phyloP scores from a whole-genome alignment of 1,284 basidiomycete species.

The Papiliotrema fonsecae region DNA sequence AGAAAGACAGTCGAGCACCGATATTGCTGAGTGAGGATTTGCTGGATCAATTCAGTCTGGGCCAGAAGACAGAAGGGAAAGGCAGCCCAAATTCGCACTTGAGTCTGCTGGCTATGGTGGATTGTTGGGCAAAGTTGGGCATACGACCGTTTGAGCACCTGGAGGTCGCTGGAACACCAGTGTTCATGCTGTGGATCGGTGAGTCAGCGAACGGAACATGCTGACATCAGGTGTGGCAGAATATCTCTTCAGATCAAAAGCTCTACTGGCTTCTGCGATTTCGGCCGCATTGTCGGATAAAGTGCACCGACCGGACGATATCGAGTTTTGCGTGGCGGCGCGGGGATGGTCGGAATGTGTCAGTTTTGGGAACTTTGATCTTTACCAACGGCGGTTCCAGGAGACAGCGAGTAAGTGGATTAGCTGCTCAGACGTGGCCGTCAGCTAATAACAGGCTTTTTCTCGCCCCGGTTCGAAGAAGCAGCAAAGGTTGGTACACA shows the following conservation, averaged over 20 bases:
- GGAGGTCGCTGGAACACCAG: constrained; percentile 87
- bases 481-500: constrained; percentile 73
- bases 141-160: constrained; percentile 92
- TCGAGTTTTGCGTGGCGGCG: constrained; percentile 91
- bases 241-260: constrained; percentile 73
- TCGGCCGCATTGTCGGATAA: constrained; percentile 71
- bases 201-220: constrained; percentile 7
- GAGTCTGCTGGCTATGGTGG: constrained; percentile 95
- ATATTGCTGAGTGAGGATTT: constrained; percentile 84
- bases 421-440: neutral
- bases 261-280: constrained; percentile 65
- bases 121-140: constrained; percentile 85
- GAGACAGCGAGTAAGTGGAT: constrained; percentile 58
- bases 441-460: constrained; percentile 56
- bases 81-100: constrained; percentile 74
- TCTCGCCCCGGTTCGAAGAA: constrained; percentile 82
- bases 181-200: constrained; percentile 93
- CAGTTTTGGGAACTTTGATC: constrained; percentile 83
- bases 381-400: constrained; percentile 77
- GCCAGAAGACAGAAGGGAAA: constrained; percentile 49
- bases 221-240: constrained; percentile 68
- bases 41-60: constrained; percentile 83
- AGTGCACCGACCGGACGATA: constrained; percentile 81
- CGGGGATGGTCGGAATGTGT: constrained; percentile 97
- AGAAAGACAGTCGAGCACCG: constrained; percentile 50